Base-by-base conservation (phyloP, 31 red algal genomes). In the Odonthalia washingtoniensis region DNA sequence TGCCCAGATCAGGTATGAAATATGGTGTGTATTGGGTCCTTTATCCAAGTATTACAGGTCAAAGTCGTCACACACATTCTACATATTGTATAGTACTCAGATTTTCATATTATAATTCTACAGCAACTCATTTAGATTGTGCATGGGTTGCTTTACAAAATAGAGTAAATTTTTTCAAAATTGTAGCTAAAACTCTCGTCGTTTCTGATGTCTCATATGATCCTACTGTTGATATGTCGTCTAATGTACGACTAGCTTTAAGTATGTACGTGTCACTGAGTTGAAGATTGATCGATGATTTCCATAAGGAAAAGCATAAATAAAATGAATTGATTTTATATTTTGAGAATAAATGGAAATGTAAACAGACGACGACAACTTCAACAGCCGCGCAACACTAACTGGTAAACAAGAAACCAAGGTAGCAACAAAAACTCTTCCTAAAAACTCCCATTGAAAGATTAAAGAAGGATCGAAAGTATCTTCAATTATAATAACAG, bases 1-100 rank as follows among this genome's bases (percentile, higher is more conserved):
- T 94, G 62, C 93, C 93, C 4, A 83, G 86, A 35, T 93, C 90
- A 1, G 96, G 93, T 0, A 18, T 88, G 46, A 98, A 98, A 82
- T 98, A 98, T 65, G 96, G 96, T 21, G 96, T 86, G n/a, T 77
- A 98, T 77, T 98, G 87, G 92, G 93, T 98, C 34, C 80, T 98
- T 18, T 98, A 98, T 80, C 74, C 91, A 3, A 73, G 42, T 4
- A 40, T 31, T 0, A 64, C 72, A 0, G 83, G 82, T 27, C 62
- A 77, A 39, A 87, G 45, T 31, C 30, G 61, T 0, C 80, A 98
- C 39, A 73, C 84, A 40, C 96, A 98, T 72, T 81, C 96, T 41
- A 90, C 93, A 43, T 98, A 91, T 72, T 93, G 92, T 53, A 87
- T 98, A 17, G 69, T 98, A 21, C 37, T 98, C n/a, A 35, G 68